Evolutionary conservation across 2,329 filamentous ascomycete species (phyloP).

Genomic region (Aschersonia sp.): DNA sequence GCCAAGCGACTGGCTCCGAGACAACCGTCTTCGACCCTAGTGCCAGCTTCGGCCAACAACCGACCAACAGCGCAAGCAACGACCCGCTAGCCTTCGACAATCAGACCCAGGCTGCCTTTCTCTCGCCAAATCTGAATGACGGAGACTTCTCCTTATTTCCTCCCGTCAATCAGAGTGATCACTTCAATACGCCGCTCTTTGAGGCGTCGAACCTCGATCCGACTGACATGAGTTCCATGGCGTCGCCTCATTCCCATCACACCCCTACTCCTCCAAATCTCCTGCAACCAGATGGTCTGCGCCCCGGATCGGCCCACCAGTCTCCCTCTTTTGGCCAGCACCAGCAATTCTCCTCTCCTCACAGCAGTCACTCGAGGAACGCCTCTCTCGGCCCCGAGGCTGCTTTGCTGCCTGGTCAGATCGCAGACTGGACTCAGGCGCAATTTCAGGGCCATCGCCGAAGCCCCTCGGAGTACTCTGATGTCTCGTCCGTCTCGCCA

Average conservation of each 20-base stretch:
- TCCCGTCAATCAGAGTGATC: conserved; percentile 34
- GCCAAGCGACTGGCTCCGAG: conserved; percentile 18
- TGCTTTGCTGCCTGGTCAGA: conserved; percentile 37
- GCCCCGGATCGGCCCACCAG: conserved; percentile 34
- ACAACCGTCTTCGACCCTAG: conserved; percentile 24
- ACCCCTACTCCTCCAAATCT: conserved; percentile 42
- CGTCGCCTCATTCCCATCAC: conserved; percentile 39
- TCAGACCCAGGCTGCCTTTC: conserved; percentile 27
- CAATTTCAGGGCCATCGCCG: conserved; percentile 73
- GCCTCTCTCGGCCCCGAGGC: conserved; percentile 42
- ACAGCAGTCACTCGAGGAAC: conserved; percentile 37
- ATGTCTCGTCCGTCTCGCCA: conserved; percentile 71
- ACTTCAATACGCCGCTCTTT: conserved; percentile 49
- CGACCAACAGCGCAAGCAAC: conserved; percentile 15
- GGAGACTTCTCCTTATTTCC: conserved; percentile 54
- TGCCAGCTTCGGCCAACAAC: conserved; percentile 29
- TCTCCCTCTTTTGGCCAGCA: conserved; percentile 43
- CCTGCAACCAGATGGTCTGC: conserved; percentile 32
- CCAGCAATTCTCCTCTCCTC: conserved; percentile 38
- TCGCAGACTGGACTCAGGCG: conserved; percentile 36
- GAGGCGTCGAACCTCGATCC: conserved; percentile 28
- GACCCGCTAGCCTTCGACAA: conserved; percentile 24
- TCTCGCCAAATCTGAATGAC: conserved; percentile 36
- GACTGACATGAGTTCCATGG: conserved; percentile 37
- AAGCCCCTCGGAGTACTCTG: conserved; percentile 80